phyloP scores from a whole-genome alignment of 768 basidiomycete species.

The Tubosaeta brunneosetosa region DNA sequence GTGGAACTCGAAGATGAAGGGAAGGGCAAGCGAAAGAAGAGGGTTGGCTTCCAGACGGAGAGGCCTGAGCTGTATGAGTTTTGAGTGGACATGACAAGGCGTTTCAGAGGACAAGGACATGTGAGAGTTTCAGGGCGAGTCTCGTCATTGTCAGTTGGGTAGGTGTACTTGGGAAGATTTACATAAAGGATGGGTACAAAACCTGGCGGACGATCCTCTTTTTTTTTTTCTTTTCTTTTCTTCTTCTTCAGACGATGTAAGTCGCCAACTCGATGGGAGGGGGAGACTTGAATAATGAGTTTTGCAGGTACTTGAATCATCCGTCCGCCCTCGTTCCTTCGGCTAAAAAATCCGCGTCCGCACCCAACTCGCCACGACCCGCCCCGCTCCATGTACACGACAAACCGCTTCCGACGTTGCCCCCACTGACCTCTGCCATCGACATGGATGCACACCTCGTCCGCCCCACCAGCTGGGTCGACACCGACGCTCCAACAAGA shows the following conservation, averaged over 20 bases:
- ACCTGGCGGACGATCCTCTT: not conserved
- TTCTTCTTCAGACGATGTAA: not conserved
- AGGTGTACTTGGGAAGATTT: conserved; percentile 8
- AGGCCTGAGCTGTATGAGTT: conserved; percentile 73
- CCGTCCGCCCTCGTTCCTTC: conserved; percentile 23
- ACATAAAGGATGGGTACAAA: conserved; percentile 22
- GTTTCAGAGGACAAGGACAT: conserved; percentile 14
- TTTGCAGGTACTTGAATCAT: conserved; percentile 16
- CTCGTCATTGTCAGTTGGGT: not conserved
- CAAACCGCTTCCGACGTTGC: conserved; percentile 37
- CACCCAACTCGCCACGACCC: conserved; percentile 23
- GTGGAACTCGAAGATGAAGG: conserved; percentile 40
- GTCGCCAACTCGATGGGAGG: not conserved
- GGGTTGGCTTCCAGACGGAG: conserved; percentile 65
- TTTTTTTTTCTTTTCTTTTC: not conserved
- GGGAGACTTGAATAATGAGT: no score
- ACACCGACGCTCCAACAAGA: not conserved
- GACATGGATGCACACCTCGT: conserved; percentile 23
- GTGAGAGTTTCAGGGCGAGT: not conserved
- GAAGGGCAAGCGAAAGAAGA: conserved; percentile 47
- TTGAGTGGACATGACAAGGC: conserved; percentile 26
- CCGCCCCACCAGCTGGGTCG: conserved; percentile 26
- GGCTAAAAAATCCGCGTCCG: conserved; percentile 20
- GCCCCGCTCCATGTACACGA: conserved; percentile 18
- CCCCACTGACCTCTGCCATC: conserved; percentile 30